Evolutionary conservation across 2,329 filamentous ascomycete species (phyloP), one percentile per base, ranked within the genome.

Genomic region (Xylaria sp.): DNA sequence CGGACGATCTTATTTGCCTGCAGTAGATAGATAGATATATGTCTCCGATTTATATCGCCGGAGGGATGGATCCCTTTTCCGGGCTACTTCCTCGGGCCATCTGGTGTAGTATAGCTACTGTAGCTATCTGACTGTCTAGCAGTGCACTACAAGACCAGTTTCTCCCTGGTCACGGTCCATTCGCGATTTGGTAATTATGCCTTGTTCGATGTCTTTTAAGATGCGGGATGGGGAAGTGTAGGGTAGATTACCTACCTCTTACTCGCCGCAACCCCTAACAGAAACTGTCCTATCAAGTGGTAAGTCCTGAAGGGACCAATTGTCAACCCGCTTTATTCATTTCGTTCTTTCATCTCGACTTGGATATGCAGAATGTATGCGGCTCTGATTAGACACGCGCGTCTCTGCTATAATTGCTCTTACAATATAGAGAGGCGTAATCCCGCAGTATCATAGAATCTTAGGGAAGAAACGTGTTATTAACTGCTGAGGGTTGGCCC

Each of bases 31-130:
- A 37, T 10, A 10, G 8, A 2, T 10, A 1, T 37, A 37, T 37
- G 34, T 10, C 56, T 39, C 48, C 48, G 56, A 37, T 4, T 32
- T 52, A 55, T 52, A 57, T 57, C 37, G 54, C 54, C 54, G 34
- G 23, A 25, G 23, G 34, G 20, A 34, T 25, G 44, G n/a, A 34
- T 44, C 51, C 4, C 23, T 20, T 13, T 9, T 28, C 59, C 63
- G 63, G 54, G 63, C 46, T 44, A n/a, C 62, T 51, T 20, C 44
- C 55, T 60, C 46, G 63, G 55, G 46, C 46, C n/a, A 54, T 58
- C 32, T 58, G 13, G 34, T 25, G 39, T 23, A 25, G n/a, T 34
- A 6, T 34, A 34, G 32, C n/a, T 23, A 25, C n/a, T n/a, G n/a
- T n/a, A n/a, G 7, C 20, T 59, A n/a, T 20, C 32, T 34, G 9